Base-by-base conservation (phyloP, 306 rosid genomes). In the Canavalia ensiformis region DNA sequence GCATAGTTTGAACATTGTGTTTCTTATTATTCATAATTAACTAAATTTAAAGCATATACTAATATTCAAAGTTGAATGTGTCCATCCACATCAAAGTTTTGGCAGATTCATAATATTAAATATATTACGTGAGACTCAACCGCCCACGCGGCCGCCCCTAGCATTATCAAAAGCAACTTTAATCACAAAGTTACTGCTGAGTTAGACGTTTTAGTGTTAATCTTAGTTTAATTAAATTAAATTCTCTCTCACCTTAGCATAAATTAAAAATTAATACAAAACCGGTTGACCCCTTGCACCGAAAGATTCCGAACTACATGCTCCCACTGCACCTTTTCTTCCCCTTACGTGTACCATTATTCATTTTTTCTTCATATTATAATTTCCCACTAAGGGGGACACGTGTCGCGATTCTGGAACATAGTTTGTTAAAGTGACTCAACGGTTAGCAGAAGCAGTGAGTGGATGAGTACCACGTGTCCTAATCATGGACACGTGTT, bases 401-500 rank as follows among this genome's bases (percentile, higher is more conserved):
- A 72, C 78, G 87, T 86, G 90, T 87, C 91, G 3, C 3, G 9
- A 34, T 12, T 0, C 0, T 30, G 73, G 57, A 34, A 29, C 8
- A 54, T 0, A 2, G 33, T 34, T 57, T 34, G 71, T 58, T 79
- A 70, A 49, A 60, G 28, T 2, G 0, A 72, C 30, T 34, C 33
- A 4, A 35, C 42, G 34, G 55, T 58, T 47, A 60, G n/a, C 28
- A 0, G 6, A 3, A 7, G 8, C 3, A 18, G 25, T 7, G 6
- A 18, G 9, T 55, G 1, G 56, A 60, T 54, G 86, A 8, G 12
- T 13, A 66, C 62, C 90, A 68, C 87, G 89, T 82, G 90, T 86
- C 45, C 10, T 0, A 0, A 11, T 10, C 6, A 0, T 0, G 6
- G 76, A 78, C 88, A 66, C 84, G 81, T 75, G 85, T 55, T 49